Base-by-base conservation (phyloP, 2,329 filamentous ascomycete species). In the Penicillium sp. region DNA sequence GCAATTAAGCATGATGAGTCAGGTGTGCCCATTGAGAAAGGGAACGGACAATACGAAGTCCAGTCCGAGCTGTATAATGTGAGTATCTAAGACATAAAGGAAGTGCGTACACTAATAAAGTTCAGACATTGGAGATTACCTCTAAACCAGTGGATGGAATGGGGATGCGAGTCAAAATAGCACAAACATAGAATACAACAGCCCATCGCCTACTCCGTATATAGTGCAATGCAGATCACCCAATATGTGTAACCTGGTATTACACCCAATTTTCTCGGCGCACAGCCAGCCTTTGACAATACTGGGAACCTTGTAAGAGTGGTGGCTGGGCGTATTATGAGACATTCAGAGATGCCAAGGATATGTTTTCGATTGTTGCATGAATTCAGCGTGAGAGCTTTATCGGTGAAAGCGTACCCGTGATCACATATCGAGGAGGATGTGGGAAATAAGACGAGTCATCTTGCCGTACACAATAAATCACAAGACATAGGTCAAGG, bases 281-380 rank as follows among this genome's bases (percentile, higher is more conserved):
- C 13, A 13, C 11, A 4, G 5, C 13, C 11, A 16, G 16, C 18
- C 29, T 38, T 16, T 14, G 16, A 16, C 19, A 36, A 8, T 10
- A 26, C 5, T 23, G 23, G 23, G 8, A 26, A 23, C 16, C 10
- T 47, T 10, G n/a, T 47, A 26, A 13, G 13, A 6, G 16, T 3
- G 11, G 16, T 32, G 8, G 13, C 36, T 16, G 26, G 13, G 16
- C 5, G 10, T 39, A 23, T 26, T 16, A 8, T 32, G 27, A 41
- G 46, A 48, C 36, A 48, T 48, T 32, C 8, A 18, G 23, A 39
- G 35, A 27, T 32, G 46, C 46, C 46, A 48, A 48, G 45, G 9
- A 13, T 2, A 29, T 18, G 13, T 30, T 5, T 14, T 10, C 16
- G 27, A 13, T 3, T 30, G 3, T 5, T 18, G 35, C 16, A 19